Conservation (phyloP, 1,139 yeast species). For the Saccharomyces hybrid region DNA sequence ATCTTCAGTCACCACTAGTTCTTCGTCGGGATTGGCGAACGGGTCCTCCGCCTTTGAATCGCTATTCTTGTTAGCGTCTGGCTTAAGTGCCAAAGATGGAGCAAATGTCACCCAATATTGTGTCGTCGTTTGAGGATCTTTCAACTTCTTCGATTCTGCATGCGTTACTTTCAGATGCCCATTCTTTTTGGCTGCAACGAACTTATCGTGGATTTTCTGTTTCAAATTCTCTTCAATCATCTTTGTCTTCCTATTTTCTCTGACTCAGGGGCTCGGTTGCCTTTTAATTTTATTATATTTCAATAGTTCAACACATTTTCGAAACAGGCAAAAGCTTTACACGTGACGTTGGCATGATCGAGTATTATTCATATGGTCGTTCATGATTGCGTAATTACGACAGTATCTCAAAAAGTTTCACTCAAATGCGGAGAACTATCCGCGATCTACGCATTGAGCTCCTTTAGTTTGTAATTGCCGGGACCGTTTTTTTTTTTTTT, state of each 20-base stretch:
- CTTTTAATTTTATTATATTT: background rate
- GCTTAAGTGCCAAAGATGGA: constrained; percentile 51
- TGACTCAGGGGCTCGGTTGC: background rate
- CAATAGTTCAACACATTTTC: background rate
- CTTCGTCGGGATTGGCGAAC: constrained; percentile 73
- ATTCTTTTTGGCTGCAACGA: constrained; percentile 30
- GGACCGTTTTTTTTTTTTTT: background rate
- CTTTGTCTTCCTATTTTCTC: background rate
- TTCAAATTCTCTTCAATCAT: constrained; percentile 33
- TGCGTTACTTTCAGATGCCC: constrained; percentile 34
- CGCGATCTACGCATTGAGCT: background rate
- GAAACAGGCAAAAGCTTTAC: background rate
- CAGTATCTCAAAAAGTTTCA: background rate
- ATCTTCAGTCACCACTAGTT: constrained; percentile 51
- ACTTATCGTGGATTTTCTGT: constrained; percentile 28
- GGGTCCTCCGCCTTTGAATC: constrained; percentile 47
- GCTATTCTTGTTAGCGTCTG: constrained; percentile 33
- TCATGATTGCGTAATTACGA: background rate
- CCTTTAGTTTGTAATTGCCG: background rate
- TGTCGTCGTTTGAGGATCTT: constrained; percentile 30
- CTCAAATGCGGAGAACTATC: background rate
- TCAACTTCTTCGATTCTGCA: constrained; percentile 26
- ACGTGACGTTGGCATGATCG: background rate
- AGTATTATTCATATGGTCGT: background rate
- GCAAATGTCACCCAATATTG: constrained; percentile 37